Evolutionary conservation across 2,329 filamentous ascomycete genomes (phyloP), one percentile per base, ranked within the genome.

Genomic region (Emergomyces pasteurianus): DNA sequence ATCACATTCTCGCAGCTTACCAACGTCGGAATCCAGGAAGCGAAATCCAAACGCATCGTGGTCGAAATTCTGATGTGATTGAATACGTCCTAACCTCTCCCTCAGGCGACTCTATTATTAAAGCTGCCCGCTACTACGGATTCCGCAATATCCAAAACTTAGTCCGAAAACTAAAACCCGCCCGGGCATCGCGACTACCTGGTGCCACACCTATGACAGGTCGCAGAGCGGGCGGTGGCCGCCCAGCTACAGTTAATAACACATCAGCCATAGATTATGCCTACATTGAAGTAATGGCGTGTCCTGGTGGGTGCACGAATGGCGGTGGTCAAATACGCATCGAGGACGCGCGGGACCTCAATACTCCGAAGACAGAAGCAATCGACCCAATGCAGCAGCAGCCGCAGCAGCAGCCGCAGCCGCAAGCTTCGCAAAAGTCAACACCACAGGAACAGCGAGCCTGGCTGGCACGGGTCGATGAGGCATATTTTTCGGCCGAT

Each of bases 211-310:
- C 72, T 21, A 68, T 77, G 21, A 69, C 65, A 36, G 65, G 65
- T 43, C 70, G 71, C 46, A 70, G 74, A 38, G 67, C 70, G 50
- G 65, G 68, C 14, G 16, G 40, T 12, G 40, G 26, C 3, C 8
- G 18, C 10, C 60, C 66, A 18, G 70, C 69, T 46, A 68, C 18
- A 31, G 31, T 12, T 9, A 23, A 21, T n/a, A 59, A 47, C 18
- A 14, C 43, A 23, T 58, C 69, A 5, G 68, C 69, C 16, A 74
- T 83, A 7, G 90, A 96, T 42, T 92, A 92, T 72, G 83, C 88
- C n/a, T 97, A 95, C 74, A 89, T 97, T 34, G 94, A 99, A 75
- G 94, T 99, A 62, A 99, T 99, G 94, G 94, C 94, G 16, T 99
- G 94, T 73, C 94, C 94, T 0, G 94, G 94, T n/a, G 94, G 94